Evolutionary conservation across 169 alveolate genomes (phyloP).

Genomic region (Plasmodium vinckei): DNA sequence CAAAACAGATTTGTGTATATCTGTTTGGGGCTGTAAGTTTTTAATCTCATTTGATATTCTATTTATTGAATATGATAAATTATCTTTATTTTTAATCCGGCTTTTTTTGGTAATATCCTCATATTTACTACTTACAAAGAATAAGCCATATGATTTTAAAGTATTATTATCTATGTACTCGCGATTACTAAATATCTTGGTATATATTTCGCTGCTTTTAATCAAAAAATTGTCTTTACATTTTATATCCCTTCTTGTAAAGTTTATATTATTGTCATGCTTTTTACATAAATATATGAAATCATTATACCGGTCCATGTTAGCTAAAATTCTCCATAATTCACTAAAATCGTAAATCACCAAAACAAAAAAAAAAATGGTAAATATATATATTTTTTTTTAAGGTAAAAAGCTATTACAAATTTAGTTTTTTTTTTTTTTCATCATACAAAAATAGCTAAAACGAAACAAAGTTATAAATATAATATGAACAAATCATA

Average conservation of each 20-base stretch:
- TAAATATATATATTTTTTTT: neutral
- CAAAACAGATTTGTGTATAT: conserved; percentile 32
- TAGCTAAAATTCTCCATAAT: neutral
- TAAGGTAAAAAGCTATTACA: no score
- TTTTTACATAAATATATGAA: conserved; percentile 51
- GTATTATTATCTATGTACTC: conserved; percentile 65
- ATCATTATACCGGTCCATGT: conserved; percentile 63
- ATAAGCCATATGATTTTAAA: conserved; percentile 21
- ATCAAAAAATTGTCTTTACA: conserved; percentile 41
- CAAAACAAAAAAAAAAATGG: neutral
- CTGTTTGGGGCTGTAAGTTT: conserved; percentile 19
- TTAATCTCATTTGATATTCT: conserved; percentile 45
- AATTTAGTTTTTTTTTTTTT: no score
- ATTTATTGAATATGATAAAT: conserved; percentile 48
- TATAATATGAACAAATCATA: no score
- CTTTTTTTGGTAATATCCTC: conserved; percentile 17
- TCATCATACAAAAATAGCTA: no score
- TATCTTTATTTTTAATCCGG: conserved; percentile 35
- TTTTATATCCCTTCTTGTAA: conserved; percentile 9
- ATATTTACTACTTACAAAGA: conserved; percentile 15
- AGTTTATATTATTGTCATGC: conserved; percentile 20
- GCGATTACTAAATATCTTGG: conserved; percentile 36
- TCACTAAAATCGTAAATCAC: no score
- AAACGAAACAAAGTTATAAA: no score
- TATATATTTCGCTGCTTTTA: conserved; percentile 48